Evolutionary conservation across 345 rosid genomes (phyloP).

Genomic region (Salix brachista): DNA sequence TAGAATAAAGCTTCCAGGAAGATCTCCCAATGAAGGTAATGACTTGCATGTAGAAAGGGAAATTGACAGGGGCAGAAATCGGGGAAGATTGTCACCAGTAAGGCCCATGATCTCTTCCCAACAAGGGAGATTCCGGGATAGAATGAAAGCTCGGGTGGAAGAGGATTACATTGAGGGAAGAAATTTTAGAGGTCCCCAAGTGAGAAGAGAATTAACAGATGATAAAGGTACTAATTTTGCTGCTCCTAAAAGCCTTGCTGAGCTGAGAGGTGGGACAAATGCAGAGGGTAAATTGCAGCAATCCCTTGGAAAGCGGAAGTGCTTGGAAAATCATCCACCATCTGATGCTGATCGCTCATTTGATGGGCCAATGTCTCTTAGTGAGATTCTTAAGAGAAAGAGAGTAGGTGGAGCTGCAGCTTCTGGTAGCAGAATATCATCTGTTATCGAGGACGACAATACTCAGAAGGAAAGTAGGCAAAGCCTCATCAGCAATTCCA

Average conservation of each 20-base stretch:
- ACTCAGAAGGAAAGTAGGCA: conserved; percentile 19
- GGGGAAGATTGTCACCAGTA: conserved; percentile 45
- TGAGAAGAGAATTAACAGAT: conserved; percentile 50
- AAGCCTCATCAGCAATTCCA: conserved; percentile 3
- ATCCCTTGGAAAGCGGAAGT: conserved; percentile 48
- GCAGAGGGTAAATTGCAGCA: conserved; percentile 36
- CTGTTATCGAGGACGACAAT: conserved; percentile 9
- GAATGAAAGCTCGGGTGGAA: conserved; percentile 54
- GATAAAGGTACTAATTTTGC: conserved; percentile 35
- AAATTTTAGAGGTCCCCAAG: conserved; percentile 33
- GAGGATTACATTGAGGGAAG: conserved; percentile 42
- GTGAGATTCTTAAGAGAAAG: conserved; percentile 83
- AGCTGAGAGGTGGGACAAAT: conserved; percentile 42
- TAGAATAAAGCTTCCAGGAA: conserved; percentile 72
- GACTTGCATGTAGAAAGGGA: conserved; percentile 46
- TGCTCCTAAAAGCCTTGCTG: conserved; percentile 62
- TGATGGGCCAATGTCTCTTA: conserved; percentile 81
- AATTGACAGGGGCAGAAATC: conserved; percentile 43
- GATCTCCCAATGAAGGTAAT: conserved; percentile 32
- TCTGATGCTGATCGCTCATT: conserved; percentile 50
- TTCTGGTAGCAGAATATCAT: conserved; percentile 24
- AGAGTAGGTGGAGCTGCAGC: conserved; percentile 46
- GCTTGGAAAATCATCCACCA: conserved; percentile 40
- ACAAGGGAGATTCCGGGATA: conserved; percentile 56
- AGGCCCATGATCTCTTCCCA: conserved; percentile 29